phyloP scores from a whole-genome alignment of 2,329 filamentous ascomycete species.

The Aspergillus spinulosporus region DNA sequence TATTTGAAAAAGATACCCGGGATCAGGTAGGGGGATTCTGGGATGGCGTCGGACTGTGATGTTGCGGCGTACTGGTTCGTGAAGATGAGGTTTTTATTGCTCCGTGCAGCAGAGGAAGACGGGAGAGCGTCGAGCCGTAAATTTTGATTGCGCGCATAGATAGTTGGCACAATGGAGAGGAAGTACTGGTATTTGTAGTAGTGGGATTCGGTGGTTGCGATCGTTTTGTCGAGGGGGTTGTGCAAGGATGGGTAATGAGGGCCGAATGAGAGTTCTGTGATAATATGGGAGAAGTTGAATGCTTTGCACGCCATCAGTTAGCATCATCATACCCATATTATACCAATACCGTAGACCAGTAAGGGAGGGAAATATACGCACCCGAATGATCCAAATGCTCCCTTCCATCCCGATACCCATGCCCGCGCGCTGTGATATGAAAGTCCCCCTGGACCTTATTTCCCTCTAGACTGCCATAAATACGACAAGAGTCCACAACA shows the following conservation, averaged over 20 bases:
- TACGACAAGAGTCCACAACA: conserved; percentile 73
- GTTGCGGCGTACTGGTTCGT: conserved; percentile 99
- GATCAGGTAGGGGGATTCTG: conserved; percentile 62
- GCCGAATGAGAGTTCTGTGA: conserved; percentile 94
- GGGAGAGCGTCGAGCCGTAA: conserved; percentile 45
- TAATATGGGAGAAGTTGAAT: conserved; percentile 97
- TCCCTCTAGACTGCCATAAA: conserved; percentile 85
- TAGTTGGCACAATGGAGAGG: conserved; percentile 88
- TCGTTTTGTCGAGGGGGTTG: conserved; percentile 91
- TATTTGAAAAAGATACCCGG: conserved; percentile 98
- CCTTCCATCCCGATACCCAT: conserved; percentile 85
- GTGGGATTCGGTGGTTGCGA: conserved; percentile 70
- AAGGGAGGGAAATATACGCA: conserved; percentile 48
- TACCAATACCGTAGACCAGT: background rate
- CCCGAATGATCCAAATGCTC: conserved; percentile 77
- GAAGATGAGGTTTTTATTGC: conserved; percentile 63
- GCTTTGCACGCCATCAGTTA: conserved; percentile 48
- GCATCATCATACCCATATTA: background rate
- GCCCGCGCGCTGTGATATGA: conserved; percentile 91
- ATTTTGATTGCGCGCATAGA: conserved; percentile 67
- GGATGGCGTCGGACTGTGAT: conserved; percentile 67
- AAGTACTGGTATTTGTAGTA: conserved; percentile 99
- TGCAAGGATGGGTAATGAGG: conserved; percentile 89
- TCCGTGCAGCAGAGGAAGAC: conserved; percentile 35
- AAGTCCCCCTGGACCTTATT: conserved; percentile 99